A percentile compares a stretch with the other conserved stretches of the same genome.
These are phyloP conservation scores for Leccinum huronense DNA, from an alignment of 1,284 basidiomycete genomes.

Conservation along the genomic window DNA sequence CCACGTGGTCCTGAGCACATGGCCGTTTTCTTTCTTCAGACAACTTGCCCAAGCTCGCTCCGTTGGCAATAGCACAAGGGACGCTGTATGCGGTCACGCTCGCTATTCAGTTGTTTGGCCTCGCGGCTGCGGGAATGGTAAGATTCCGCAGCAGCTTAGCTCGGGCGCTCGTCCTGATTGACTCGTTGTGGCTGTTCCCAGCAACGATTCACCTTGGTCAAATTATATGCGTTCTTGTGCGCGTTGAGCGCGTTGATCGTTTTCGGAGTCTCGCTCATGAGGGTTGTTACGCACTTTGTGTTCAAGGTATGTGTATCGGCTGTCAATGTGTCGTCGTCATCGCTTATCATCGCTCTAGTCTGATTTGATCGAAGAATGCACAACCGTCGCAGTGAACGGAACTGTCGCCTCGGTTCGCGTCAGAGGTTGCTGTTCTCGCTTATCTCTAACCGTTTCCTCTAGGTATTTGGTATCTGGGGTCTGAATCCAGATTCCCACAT, in stretches of 20 bases:
- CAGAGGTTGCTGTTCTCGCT: background rate
- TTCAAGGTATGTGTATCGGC: conserved; percentile 49
- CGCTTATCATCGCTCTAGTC: conserved; percentile 32
- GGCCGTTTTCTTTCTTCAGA: conserved; percentile 35
- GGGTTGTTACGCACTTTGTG: conserved; percentile 61
- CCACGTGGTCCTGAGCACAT: background rate
- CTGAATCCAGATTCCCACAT: conserved; percentile 13
- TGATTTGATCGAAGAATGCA: conserved; percentile 32
- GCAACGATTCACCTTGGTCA: conserved; percentile 59
- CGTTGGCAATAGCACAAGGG: conserved; percentile 61
- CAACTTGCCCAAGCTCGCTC: conserved; percentile 48
- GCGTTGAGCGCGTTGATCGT: conserved; percentile 51
- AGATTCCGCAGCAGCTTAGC: conserved; percentile 11
- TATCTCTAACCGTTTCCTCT: conserved; percentile 12
- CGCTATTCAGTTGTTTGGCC: conserved; percentile 57
- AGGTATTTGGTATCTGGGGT: conserved; percentile 36
- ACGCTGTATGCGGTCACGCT: conserved; percentile 51
- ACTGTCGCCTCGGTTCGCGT: conserved; percentile 21
- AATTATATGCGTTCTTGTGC: conserved; percentile 44
- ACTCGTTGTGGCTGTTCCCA: conserved; percentile 30
- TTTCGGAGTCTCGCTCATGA: conserved; percentile 42
- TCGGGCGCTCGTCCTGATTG: background rate
- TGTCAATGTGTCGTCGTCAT: background rate
- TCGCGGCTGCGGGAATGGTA: conserved; percentile 55
- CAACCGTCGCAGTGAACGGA: conserved; percentile 20